Percentiles rank a stretch among this genome's conserved stretches.
Evolutionary conservation across 805 yeast genomes (phyloP).

Genomic region (Saccharomycopsis lassenensis): DNA sequence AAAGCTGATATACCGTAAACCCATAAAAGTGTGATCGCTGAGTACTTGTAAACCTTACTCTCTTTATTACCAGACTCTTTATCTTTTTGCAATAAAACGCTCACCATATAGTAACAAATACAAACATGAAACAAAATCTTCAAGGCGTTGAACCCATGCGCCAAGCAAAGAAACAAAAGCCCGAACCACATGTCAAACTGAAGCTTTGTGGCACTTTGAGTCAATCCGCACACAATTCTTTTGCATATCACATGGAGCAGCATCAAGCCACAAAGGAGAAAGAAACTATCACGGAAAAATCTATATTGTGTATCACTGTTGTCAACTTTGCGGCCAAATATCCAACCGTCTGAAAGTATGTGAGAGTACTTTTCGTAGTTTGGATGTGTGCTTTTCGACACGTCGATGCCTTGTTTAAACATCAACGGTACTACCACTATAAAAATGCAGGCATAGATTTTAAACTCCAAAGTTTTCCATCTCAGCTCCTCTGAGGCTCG

Average conservation of each 20-base stretch:
- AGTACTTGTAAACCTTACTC: slow-evolving; percentile 22
- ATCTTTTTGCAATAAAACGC: slow-evolving; percentile 8
- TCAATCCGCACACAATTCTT: slow-evolving; percentile 16
- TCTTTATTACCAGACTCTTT: slow-evolving; percentile 19
- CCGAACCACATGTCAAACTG: slow-evolving; percentile 72
- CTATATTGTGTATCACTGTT: slow-evolving; percentile 86
- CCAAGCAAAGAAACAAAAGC: slow-evolving; percentile 48
- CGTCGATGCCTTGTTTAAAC: slow-evolving; percentile 72
- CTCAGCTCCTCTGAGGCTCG: slow-evolving; percentile 28
- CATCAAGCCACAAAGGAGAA: slow-evolving; percentile 46
- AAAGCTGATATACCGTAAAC: slow-evolving; percentile 65
- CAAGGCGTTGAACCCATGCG: slow-evolving; percentile 70
- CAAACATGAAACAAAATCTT: slow-evolving; percentile 50
- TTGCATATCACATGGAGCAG: slow-evolving; percentile 45
- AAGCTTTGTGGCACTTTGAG: slow-evolving; percentile 26
- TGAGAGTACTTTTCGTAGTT: slow-evolving; percentile 56
- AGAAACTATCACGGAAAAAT: slow-evolving; percentile 75
- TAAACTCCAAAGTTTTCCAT: slow-evolving; percentile 75
- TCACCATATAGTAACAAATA: slow-evolving; percentile 36
- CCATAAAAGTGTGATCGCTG: slow-evolving; percentile 51
- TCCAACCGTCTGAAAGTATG: slow-evolving; percentile 73
- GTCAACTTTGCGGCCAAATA: slow-evolving; percentile 82
- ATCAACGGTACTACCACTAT: slow-evolving; percentile 67
- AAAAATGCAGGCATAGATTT: slow-evolving; percentile 52
- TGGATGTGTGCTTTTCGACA: slow-evolving; percentile 63